phyloP scores from a whole-genome alignment of 306 rosid species.

The Purshia tridentata region DNA sequence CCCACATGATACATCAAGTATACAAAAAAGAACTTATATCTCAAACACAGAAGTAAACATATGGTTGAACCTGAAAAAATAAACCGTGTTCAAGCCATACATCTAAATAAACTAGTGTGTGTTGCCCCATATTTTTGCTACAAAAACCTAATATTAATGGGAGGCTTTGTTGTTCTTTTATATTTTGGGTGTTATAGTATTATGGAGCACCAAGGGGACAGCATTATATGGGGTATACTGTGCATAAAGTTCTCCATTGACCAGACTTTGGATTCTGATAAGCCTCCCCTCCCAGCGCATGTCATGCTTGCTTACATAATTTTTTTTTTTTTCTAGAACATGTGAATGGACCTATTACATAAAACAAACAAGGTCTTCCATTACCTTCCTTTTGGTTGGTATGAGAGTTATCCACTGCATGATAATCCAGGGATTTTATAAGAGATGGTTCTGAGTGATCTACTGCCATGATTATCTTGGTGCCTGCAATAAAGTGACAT shows the following conservation, averaged over 20 bases:
- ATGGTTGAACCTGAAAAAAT: constrained; percentile 2
- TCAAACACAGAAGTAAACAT: background rate
- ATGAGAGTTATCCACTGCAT: background rate
- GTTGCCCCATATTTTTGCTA: background rate
- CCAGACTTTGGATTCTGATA: background rate
- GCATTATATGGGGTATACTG: background rate
- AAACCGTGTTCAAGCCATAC: background rate
- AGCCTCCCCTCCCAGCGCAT: background rate
- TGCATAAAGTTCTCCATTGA: background rate
- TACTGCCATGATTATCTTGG: background rate
- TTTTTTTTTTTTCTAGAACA: background rate
- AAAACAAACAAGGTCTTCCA: background rate
- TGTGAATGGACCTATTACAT: background rate
- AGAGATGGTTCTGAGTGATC: background rate
- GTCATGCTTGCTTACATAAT: constrained; percentile 3
- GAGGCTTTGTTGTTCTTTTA: background rate
- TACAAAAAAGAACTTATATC: background rate
- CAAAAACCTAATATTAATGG: constrained; percentile 2
- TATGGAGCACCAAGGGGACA: background rate
- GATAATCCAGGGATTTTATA: constrained; percentile 1
- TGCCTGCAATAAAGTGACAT: background rate
- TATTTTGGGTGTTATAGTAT: background rate
- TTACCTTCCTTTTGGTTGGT: background rate
- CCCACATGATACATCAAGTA: background rate
- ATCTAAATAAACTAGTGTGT: background rate